phyloP scores from a whole-genome alignment of 805 yeast species.

The Kluyveromyces dobzhanskii region DNA sequence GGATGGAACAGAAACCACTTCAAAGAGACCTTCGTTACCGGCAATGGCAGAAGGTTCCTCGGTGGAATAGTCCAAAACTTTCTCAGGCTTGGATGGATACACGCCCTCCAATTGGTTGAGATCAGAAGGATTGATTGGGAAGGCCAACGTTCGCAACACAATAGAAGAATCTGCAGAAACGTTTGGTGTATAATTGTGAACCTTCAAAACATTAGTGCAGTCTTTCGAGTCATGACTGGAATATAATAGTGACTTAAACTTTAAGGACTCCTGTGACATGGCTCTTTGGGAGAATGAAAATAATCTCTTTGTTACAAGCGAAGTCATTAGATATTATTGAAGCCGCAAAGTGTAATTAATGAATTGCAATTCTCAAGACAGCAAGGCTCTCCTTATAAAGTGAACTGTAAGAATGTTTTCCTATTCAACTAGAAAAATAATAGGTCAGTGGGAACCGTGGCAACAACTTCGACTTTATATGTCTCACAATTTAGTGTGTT shows the following conservation, averaged over 20 bases:
- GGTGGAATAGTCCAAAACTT: constrained; percentile 44
- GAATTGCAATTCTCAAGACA: no score
- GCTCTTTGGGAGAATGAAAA: constrained; percentile 9
- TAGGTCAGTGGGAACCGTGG: no score
- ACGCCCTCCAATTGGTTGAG: constrained; percentile 78
- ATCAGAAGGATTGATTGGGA: constrained; percentile 89
- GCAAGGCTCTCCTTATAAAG: no score
- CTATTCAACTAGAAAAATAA: no score
- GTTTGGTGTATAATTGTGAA: constrained; percentile 24
- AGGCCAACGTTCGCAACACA: constrained; percentile 61
- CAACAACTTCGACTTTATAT: no score
- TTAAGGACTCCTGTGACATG: constrained; percentile 18
- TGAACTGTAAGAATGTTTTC: no score
- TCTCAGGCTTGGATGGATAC: constrained; percentile 69
- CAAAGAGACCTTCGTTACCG: constrained; percentile 91
- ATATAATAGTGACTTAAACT: constrained; percentile 25
- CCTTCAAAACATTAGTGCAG: constrained; percentile 19
- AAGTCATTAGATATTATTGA: not conserved
- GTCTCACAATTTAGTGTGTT: no score
- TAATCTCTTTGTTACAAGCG: not conserved
- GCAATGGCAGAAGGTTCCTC: constrained; percentile 68
- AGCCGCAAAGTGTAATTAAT: no score
- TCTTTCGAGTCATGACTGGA: constrained; percentile 25
- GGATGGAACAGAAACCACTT: constrained; percentile 66
- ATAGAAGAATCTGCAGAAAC: constrained; percentile 26